Conservation (phyloP, 495 filamentous ascomycete genomes). For the Extremus antarcticus region DNA sequence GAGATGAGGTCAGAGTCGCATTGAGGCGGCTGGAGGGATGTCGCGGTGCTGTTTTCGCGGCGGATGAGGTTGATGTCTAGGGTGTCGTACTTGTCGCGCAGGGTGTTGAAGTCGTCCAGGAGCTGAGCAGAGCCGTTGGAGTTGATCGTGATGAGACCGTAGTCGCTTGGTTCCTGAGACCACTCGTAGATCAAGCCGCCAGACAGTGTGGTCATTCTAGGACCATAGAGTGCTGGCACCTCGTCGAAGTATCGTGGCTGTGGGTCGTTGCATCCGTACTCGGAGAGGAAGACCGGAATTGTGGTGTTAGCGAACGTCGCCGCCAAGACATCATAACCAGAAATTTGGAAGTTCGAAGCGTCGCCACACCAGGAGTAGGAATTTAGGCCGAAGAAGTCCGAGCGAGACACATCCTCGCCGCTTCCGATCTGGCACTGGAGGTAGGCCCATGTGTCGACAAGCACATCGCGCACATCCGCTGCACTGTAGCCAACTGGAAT, state of each 20-base stretch:
- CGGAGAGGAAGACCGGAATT: conserved; percentile 89
- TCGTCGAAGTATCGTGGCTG: conserved; percentile 74
- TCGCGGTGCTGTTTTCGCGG: conserved; percentile 43
- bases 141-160: conserved; percentile 64
- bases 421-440: conserved; percentile 60
- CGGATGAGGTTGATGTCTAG: conserved; percentile 57
- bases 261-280: conserved; percentile 86
- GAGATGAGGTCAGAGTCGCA: conserved; percentile 57
- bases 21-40: conserved; percentile 39
- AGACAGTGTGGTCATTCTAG: conserved; percentile 70
- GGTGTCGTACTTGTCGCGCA: conserved; percentile 62
- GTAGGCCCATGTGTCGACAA: conserved; percentile 73
- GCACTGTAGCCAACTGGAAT: conserved; percentile 93
- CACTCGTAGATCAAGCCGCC: conserved; percentile 88
- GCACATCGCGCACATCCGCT: conserved; percentile 71
- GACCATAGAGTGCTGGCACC: conserved; percentile 66
- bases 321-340: conserved; percentile 63
- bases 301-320: conserved; percentile 57
- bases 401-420: conserved; percentile 41
- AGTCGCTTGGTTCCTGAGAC: conserved; percentile 61
- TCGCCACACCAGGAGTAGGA: conserved; percentile 87
- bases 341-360: conserved; percentile 54
- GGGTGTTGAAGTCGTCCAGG: conserved; percentile 61
- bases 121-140: conserved; percentile 53
- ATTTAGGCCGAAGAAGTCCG: conserved; percentile 89